Conservation (phyloP, 305 asterid genomes). For the Rubia tinctorum region DNA sequence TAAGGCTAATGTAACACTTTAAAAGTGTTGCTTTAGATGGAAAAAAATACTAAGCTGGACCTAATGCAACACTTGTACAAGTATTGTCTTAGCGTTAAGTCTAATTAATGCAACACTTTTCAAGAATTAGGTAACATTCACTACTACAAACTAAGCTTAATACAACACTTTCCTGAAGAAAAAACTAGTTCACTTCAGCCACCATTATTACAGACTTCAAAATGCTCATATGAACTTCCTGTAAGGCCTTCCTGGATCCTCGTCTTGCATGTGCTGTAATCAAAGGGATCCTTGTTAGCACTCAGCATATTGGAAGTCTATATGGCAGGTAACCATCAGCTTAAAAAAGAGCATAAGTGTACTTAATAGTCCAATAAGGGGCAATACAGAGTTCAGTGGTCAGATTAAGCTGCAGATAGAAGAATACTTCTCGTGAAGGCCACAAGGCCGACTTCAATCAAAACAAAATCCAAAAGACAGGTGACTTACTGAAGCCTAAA, state of each 20-base stretch:
- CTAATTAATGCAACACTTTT: too few relatives aligned
- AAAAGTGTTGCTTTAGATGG: too few relatives aligned
- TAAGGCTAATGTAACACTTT: too few relatives aligned
- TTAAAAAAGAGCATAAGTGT: background rate
- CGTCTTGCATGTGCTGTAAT: conserved; percentile 93
- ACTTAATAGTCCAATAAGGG: background rate
- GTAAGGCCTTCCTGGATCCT: conserved; percentile 83
- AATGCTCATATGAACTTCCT: conserved; percentile 48
- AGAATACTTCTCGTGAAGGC: background rate
- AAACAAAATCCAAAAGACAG: background rate
- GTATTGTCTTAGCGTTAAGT: too few relatives aligned
- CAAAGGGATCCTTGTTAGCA: conserved; percentile 16
- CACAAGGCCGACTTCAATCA: background rate
- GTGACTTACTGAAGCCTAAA: too few relatives aligned
- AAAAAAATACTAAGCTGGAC: too few relatives aligned
- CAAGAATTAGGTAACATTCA: too few relatives aligned
- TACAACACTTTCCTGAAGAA: conserved; percentile 21
- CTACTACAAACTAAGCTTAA: too few relatives aligned
- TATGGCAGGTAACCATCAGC: background rate
- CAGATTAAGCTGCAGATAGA: background rate
- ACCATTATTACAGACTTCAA: conserved; percentile 30
- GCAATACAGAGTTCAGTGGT: background rate
- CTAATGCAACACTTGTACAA: too few relatives aligned
- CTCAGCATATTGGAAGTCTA: background rate
- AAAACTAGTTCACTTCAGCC: conserved; percentile 27